Conservation (phyloP, 2,329 filamentous ascomycete genomes). For the Tolypocladium endophyticum region DNA sequence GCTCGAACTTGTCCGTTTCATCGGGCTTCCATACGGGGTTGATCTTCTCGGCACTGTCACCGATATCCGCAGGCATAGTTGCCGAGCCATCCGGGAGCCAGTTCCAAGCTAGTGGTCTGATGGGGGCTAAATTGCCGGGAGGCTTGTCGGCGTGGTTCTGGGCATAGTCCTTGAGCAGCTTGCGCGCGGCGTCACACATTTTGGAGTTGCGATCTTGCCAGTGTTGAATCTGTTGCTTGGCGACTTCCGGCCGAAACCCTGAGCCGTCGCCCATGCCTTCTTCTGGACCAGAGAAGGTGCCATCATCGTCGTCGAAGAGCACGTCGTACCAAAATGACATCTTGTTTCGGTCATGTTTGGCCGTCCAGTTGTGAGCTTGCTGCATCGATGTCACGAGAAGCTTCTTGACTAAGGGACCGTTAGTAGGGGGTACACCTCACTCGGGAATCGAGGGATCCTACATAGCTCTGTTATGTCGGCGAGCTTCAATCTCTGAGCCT, state of each 20-base stretch:
- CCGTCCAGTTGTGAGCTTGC: slow-evolving; percentile 59
- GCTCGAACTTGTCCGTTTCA: slow-evolving; percentile 45
- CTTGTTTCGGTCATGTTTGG: slow-evolving; percentile 59
- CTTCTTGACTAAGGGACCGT: slow-evolving; percentile 43
- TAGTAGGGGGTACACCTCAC: background rate
- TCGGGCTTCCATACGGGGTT: slow-evolving; percentile 40
- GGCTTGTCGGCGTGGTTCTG: slow-evolving; percentile 36
- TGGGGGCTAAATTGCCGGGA: slow-evolving; percentile 37
- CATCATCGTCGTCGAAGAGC: slow-evolving; percentile 49
- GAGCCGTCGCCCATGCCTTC: slow-evolving; percentile 41
- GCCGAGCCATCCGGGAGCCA: slow-evolving; percentile 35
- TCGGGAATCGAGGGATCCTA: slow-evolving; percentile 23
- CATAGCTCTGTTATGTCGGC: slow-evolving; percentile 56
- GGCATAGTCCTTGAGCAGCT: slow-evolving; percentile 44
- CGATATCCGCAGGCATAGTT: slow-evolving; percentile 18
- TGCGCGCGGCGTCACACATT: slow-evolving; percentile 45
- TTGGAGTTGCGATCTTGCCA: slow-evolving; percentile 52
- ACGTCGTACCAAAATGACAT: slow-evolving; percentile 61
- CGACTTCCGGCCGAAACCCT: slow-evolving; percentile 43
- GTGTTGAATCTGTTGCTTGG: slow-evolving; percentile 50
- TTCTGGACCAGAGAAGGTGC: slow-evolving; percentile 34
- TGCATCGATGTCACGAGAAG: slow-evolving; percentile 55
- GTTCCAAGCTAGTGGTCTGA: slow-evolving; percentile 44
- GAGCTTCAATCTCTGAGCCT: slow-evolving; percentile 43
- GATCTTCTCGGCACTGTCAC: slow-evolving; percentile 30